A percentile compares a stretch with the other conserved stretches of the same genome.
These are phyloP conservation scores for Tirmania nivea DNA, from an alignment of 495 filamentous ascomycete species.

Conservation along the genomic window DNA sequence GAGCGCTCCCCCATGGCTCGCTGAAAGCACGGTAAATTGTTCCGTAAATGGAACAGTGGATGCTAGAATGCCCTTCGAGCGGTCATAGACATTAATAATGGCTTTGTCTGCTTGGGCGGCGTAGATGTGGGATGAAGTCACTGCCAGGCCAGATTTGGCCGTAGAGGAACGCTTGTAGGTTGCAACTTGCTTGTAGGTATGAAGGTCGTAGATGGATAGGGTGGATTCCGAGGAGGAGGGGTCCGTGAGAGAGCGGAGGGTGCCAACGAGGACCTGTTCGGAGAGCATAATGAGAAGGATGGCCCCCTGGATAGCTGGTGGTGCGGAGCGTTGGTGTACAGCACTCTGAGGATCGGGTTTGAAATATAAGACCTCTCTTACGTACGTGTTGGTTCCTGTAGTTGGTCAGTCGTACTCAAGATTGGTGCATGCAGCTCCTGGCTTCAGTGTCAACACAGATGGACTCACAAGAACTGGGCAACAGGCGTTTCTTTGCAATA, in stretches of 20 bases:
- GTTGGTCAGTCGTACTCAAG: no score
- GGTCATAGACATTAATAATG: conserved; percentile 73
- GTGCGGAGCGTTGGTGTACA: no score
- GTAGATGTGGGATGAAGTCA: conserved; percentile 68
- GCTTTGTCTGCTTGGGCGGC: conserved; percentile 79
- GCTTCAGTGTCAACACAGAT: no score
- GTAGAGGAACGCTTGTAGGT: conserved; percentile 88
- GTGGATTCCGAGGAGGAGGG: conserved; percentile 7
- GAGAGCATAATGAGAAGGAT: conserved; percentile 11
- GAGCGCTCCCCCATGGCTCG: conserved; percentile 39
- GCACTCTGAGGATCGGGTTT: no score
- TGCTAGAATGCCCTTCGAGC: conserved; percentile 66
- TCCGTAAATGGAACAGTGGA: conserved; percentile 61
- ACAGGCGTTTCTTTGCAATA: no score
- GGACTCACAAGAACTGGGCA: no score
- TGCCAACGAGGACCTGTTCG: conserved; percentile 16
- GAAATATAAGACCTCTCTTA: no score
- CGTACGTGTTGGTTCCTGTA: no score
- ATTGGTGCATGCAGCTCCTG: no score
- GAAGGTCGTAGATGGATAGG: conserved; percentile 41
- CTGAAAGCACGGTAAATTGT: conserved; percentile 54
- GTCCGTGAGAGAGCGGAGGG: conserved; percentile 3
- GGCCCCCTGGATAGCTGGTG: not conserved
- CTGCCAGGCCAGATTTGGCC: conserved; percentile 51
- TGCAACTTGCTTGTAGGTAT: conserved; percentile 55